phyloP scores from a whole-genome alignment of 805 yeast genomes.

The Ogataea nakhonphanomensis region DNA sequence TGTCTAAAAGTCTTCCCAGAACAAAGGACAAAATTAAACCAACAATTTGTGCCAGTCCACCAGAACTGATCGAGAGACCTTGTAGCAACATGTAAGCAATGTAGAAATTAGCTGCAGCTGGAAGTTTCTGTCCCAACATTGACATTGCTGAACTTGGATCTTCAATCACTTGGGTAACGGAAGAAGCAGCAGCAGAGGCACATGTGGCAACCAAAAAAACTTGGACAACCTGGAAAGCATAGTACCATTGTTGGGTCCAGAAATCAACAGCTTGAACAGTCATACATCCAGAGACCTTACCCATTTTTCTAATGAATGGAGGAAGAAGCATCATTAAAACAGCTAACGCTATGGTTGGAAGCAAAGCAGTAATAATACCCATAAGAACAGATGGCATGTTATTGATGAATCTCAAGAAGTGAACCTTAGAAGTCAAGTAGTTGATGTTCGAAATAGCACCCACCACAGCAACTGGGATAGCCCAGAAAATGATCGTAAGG shows the following conservation, averaged over 20 bases:
- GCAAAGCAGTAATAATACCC: conserved; percentile 84
- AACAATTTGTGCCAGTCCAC: conserved; percentile 70
- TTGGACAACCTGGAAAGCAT: conserved; percentile 86
- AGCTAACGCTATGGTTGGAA: conserved; percentile 80
- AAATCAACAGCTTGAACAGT: conserved; percentile 70
- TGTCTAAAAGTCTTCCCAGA: conserved; percentile 68
- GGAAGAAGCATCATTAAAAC: conserved; percentile 86
- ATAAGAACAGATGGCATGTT: conserved; percentile 65
- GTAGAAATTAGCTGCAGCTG: conserved; percentile 89
- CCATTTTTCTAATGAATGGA: conserved; percentile 73
- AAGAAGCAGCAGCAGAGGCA: conserved; percentile 79
- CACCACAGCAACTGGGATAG: conserved; percentile 96
- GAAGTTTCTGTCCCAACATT: conserved; percentile 71
- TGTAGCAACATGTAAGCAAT: conserved; percentile 76
- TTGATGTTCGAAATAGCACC: conserved; percentile 89
- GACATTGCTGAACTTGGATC: conserved; percentile 72
- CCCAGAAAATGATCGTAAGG: conserved; percentile 80
- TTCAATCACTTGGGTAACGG: conserved; percentile 63
- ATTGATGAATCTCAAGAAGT: conserved; percentile 70
- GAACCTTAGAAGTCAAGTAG: conserved; percentile 65
- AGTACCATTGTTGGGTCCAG: conserved; percentile 86
- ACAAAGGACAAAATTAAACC: conserved; percentile 67
- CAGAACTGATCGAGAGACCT: conserved; percentile 78
- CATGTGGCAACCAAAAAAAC: conserved; percentile 82
- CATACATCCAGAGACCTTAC: conserved; percentile 67